Percentiles rank a stretch among this genome's conserved stretches.
Conservation (phyloP, 2,329 filamentous ascomycete genomes). For the Xylariaceae sp. region DNA sequence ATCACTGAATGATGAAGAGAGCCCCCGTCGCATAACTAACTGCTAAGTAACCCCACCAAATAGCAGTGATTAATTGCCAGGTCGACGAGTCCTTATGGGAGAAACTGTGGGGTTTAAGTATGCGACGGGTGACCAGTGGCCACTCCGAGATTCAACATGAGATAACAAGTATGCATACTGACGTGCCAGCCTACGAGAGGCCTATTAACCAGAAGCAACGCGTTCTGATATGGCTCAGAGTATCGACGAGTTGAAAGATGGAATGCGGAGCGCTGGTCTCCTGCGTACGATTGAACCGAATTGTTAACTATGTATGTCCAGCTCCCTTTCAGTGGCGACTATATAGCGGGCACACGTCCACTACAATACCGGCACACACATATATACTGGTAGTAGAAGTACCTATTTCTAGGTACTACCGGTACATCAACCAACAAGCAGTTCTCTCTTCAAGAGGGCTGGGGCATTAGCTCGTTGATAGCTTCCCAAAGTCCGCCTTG, state of each 20-base stretch:
- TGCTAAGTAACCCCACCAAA: not conserved
- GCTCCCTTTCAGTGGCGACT: not conserved
- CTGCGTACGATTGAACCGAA: not conserved
- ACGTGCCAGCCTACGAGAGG: not conserved
- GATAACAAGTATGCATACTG: not conserved
- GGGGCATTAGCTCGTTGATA: constrained; percentile 25
- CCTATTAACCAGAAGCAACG: not conserved
- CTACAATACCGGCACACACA: no score
- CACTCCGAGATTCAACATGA: not conserved
- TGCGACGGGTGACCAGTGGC: not conserved
- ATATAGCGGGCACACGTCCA: not conserved
- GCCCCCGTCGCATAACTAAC: not conserved
- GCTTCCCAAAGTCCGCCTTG: constrained; percentile 30
- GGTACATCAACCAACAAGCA: no score
- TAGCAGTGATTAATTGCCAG: not conserved
- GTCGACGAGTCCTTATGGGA: not conserved
- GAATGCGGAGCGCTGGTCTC: not conserved
- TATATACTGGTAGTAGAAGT: no score
- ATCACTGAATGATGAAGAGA: not conserved
- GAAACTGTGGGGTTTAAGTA: not conserved
- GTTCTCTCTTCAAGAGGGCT: not conserved
- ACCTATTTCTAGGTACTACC: constrained; percentile 3
- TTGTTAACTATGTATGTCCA: not conserved
- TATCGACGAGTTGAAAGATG: not conserved
- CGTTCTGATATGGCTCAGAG: not conserved